Conservation (phyloP, 2,329 filamentous ascomycete genomes). For the Colletotrichum sp. region DNA sequence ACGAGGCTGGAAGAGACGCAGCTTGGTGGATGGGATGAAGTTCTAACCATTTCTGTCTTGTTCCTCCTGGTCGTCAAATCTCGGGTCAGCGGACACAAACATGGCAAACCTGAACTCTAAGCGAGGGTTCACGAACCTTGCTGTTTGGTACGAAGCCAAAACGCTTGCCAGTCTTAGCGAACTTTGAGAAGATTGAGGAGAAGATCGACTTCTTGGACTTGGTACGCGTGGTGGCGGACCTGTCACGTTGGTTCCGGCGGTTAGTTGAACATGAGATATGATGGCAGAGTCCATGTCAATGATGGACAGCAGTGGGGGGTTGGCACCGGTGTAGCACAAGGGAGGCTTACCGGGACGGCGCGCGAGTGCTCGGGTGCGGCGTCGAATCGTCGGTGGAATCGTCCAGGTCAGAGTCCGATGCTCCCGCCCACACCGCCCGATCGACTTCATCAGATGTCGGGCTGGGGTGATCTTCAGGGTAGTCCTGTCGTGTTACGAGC, state of each 20-base stretch:
- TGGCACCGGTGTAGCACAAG: not conserved
- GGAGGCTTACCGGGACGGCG: not conserved
- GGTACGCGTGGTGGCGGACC: not conserved
- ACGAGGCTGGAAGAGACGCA: not conserved
- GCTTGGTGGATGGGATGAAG: not conserved
- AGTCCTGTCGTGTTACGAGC: not conserved
- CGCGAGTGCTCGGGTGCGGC: not conserved
- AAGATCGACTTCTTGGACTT: constrained; percentile 3
- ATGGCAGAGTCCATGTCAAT: not conserved
- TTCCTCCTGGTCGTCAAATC: constrained; percentile 26
- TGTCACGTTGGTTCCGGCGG: not conserved
- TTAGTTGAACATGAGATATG: not conserved
- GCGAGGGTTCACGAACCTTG: constrained; percentile 1
- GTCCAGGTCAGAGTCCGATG: constrained; percentile 11
- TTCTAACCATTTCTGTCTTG: constrained; percentile 31
- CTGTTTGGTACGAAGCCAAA: constrained; percentile 17
- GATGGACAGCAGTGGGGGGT: not conserved
- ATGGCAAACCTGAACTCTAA: not conserved
- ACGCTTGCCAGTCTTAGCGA: constrained; percentile 6
- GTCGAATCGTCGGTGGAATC: not conserved
- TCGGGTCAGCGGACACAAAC: not conserved
- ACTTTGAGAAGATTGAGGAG: constrained; percentile 9
- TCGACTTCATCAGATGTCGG: constrained; percentile 16
- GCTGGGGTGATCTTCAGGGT: constrained; percentile 11
- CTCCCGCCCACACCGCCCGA: constrained; percentile 6